These are phyloP conservation scores for Fomitopsis pinicola DNA, from an alignment of 1,284 basidiomycete genomes.

Conservation along the genomic window DNA sequence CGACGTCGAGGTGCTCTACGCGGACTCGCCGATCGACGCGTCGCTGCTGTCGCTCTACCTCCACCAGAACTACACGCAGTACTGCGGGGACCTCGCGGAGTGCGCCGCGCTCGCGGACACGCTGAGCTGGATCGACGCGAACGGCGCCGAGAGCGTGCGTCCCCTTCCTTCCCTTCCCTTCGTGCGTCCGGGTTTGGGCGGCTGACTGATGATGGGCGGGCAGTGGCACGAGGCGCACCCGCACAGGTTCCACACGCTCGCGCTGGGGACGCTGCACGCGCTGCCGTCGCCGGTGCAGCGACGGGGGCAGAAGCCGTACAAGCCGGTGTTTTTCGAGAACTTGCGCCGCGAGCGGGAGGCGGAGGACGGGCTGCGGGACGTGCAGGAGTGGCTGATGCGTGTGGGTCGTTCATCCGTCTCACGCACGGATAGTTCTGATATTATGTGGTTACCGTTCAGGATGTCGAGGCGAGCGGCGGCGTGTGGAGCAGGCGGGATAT, in stretches of 20 bases:
- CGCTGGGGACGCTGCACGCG: slow-evolving; percentile 75
- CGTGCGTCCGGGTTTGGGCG: neutral
- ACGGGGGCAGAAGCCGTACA: slow-evolving; percentile 73
- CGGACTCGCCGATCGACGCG: slow-evolving; percentile 88
- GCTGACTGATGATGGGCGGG: neutral
- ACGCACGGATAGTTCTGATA: neutral
- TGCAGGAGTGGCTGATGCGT: slow-evolving; percentile 51
- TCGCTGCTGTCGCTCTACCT: slow-evolving; percentile 87
- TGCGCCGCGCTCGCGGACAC: slow-evolving; percentile 70
- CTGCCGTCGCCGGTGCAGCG: slow-evolving; percentile 85
- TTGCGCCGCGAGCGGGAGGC: slow-evolving; percentile 51
- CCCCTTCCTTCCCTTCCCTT: neutral
- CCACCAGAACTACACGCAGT: slow-evolving; percentile 90
- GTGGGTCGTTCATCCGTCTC: slow-evolving; percentile 4
- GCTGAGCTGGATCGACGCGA: slow-evolving; percentile 79
- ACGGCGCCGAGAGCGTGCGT: slow-evolving; percentile 60
- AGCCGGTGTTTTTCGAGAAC: slow-evolving; percentile 69
- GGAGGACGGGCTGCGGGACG: slow-evolving; percentile 52
- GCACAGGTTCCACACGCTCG: slow-evolving; percentile 80
- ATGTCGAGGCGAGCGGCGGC: slow-evolving; percentile 26
- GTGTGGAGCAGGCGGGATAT: slow-evolving; percentile 52
- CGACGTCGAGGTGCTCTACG: slow-evolving; percentile 81
- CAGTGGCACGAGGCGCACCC: slow-evolving; percentile 80
- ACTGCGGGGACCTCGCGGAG: slow-evolving; percentile 77
- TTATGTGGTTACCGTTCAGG: slow-evolving; percentile 14